A percentile compares a stretch with the other conserved stretches of the same genome.
Conservation (phyloP, 768 basidiomycete species). For the Mycena vulgaris region DNA sequence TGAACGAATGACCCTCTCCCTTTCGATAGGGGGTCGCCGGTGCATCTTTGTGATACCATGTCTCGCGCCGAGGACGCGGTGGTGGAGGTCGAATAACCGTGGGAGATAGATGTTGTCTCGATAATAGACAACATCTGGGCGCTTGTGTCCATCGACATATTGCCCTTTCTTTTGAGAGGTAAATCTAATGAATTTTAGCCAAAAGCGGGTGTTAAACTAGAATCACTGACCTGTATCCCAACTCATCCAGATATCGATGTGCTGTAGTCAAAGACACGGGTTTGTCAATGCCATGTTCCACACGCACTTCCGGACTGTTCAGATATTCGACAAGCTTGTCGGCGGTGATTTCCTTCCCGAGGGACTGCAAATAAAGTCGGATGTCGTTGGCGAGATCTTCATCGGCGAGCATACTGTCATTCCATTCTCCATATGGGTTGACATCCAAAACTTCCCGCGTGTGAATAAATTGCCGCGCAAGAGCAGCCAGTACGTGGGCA, state of each 20-base stretch:
- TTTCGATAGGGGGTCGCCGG: conserved; percentile 41
- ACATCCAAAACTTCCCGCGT: not conserved
- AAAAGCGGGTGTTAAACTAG: not conserved
- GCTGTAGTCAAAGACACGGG: too few relatives aligned
- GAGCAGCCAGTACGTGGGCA: conserved; percentile 21
- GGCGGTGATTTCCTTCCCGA: too few relatives aligned
- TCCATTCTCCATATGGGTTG: too few relatives aligned
- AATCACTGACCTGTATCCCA: conserved; percentile 23
- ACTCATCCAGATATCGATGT: conserved; percentile 24
- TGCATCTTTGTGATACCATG: conserved; percentile 38
- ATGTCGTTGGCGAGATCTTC: too few relatives aligned
- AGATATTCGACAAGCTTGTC: not conserved
- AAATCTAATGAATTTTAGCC: conserved; percentile 9
- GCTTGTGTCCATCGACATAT: conserved; percentile 41
- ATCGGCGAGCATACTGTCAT: too few relatives aligned
- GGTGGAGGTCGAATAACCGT: not conserved
- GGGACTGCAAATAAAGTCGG: too few relatives aligned
- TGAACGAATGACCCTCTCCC: conserved; percentile 45
- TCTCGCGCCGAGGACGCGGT: not conserved
- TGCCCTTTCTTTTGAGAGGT: conserved; percentile 35
- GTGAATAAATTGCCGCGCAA: conserved; percentile 18
- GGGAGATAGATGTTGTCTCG: conserved; percentile 38
- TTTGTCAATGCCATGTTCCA: too few relatives aligned
- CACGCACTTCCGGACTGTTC: too few relatives aligned
- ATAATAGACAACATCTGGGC: not conserved